A percentile compares a stretch with the other conserved stretches of the same genome.
These are phyloP conservation scores for Boletus rubropictus DNA, from an alignment of 768 basidiomycete species.

Conservation along the genomic window DNA sequence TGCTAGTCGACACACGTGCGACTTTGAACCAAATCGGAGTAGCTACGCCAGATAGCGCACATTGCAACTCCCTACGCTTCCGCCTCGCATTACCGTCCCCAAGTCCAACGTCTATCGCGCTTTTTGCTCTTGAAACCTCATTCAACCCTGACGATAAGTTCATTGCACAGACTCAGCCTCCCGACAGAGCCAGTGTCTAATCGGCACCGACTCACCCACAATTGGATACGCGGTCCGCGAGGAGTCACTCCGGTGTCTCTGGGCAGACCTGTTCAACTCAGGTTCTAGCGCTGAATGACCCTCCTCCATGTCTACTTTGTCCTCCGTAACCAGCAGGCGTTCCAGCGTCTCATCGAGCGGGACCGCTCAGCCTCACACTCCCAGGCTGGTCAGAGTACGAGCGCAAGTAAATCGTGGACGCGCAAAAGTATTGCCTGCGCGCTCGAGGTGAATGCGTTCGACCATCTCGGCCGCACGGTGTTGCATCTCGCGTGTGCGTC, in stretches of 20 bases:
- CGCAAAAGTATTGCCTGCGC: constrained; percentile 36
- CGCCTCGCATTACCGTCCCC: background rate
- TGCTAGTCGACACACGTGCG: constrained; percentile 14
- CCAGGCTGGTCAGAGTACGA: constrained; percentile 33
- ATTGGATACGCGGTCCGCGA: constrained; percentile 22
- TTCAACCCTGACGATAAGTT: background rate
- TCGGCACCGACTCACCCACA: constrained; percentile 11
- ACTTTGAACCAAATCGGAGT: background rate
- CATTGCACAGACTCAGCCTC: background rate
- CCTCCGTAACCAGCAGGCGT: constrained; percentile 67
- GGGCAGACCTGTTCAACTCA: constrained; percentile 15
- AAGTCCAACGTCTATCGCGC: background rate
- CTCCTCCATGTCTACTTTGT: constrained; percentile 73
- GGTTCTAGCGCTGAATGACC: constrained; percentile 51
- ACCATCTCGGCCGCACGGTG: constrained; percentile 68
- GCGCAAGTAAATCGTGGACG: constrained; percentile 56
- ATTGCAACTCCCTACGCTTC: background rate
- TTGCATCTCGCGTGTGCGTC: constrained; percentile 77
- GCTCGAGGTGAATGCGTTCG: constrained; percentile 65
- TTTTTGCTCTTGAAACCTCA: background rate
- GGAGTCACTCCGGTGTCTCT: constrained; percentile 25
- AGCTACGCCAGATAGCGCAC: background rate
- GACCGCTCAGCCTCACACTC: constrained; percentile 32
- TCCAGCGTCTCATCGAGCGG: constrained; percentile 67
- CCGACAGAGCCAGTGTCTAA: constrained; percentile 7